A percentile compares a stretch with the other conserved stretches of the same genome.
These are phyloP conservation scores for Suillus cothurnatus DNA, from an alignment of 768 basidiomycete species.

Conservation along the genomic window DNA sequence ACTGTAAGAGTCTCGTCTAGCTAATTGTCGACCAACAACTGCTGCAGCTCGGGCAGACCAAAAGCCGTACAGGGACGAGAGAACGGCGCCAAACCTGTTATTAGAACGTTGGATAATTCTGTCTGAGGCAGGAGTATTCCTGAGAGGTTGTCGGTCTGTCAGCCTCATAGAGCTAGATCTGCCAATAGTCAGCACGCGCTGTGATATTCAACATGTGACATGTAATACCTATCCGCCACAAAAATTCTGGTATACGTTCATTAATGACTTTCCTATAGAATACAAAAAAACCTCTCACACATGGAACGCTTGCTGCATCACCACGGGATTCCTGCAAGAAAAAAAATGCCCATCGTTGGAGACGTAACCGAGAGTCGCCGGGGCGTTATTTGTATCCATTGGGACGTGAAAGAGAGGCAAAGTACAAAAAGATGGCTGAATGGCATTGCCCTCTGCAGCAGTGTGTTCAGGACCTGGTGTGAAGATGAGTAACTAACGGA, in stretches of 20 bases:
- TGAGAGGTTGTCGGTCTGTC: constrained; percentile 45
- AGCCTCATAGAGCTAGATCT: constrained; percentile 55
- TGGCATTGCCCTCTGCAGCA: constrained; percentile 36
- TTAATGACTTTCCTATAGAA: not conserved
- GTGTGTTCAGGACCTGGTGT: constrained; percentile 52
- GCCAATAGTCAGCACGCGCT: constrained; percentile 1
- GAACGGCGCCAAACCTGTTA: constrained; percentile 61
- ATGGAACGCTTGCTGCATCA: constrained; percentile 57
- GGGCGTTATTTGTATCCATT: constrained; percentile 26
- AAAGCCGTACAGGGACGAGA: constrained; percentile 55
- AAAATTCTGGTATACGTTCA: constrained; percentile 42
- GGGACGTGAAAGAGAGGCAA: constrained; percentile 55
- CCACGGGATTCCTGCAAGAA: constrained; percentile 52
- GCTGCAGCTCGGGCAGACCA: constrained; percentile 54
- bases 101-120: constrained; percentile 39
- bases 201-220: not conserved
- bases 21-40: constrained; percentile 26
- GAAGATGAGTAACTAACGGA: not conserved
- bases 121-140: constrained; percentile 42
- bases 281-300: constrained; percentile 45
- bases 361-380: constrained; percentile 44
- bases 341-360: constrained; percentile 61
- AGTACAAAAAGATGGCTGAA: constrained; percentile 54
- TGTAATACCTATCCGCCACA: constrained; percentile 48
- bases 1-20: constrained; percentile 56